A percentile compares a stretch with the other conserved stretches of the same genome.
phyloP scores from a whole-genome alignment of 768 basidiomycete genomes.

The Rhizopogon rudus region DNA sequence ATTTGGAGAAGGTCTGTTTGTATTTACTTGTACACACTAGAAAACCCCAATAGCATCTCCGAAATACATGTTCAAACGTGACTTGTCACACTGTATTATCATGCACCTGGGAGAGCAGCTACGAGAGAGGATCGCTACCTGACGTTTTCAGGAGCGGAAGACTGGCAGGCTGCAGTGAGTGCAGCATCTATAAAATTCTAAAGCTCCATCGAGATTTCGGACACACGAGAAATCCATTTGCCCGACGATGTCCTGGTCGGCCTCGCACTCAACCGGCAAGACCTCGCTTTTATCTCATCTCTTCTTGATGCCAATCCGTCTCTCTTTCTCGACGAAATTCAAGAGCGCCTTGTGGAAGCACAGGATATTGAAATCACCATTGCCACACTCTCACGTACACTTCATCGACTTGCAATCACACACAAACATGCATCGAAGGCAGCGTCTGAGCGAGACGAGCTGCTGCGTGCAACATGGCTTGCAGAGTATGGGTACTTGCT shows the following conservation, averaged over 20 bases:
- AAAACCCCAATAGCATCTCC: too few species aligned
- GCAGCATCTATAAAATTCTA: constrained; percentile 15
- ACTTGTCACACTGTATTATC: too few species aligned
- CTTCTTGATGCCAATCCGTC: constrained; percentile 12
- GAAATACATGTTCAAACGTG: too few species aligned
- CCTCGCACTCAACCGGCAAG: constrained; percentile 11
- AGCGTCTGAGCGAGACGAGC: constrained; percentile 17
- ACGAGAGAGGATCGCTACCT: background rate
- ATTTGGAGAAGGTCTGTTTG: too few species aligned
- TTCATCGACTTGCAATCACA: background rate
- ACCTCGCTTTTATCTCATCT: constrained; percentile 8
- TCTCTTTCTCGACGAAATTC: constrained; percentile 14
- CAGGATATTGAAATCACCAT: constrained; percentile 9
- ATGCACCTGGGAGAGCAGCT: too few species aligned
- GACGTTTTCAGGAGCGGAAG: background rate
- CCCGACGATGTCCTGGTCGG: constrained; percentile 12
- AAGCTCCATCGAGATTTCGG: constrained; percentile 10
- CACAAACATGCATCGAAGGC: background rate
- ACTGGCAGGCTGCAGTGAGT: constrained; percentile 8
- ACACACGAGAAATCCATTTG: constrained; percentile 11
- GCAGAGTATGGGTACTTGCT: constrained; percentile 1
- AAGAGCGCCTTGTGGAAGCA: constrained; percentile 6
- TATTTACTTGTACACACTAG: too few species aligned
- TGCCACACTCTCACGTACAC: constrained; percentile 5
- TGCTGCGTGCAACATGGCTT: constrained; percentile 19